A percentile compares a stretch with the other conserved stretches of the same genome.
These are phyloP conservation scores for Dichotomocladium elegans DNA, from an alignment of 371 early-diverging fungal genomes.

Conservation along the genomic window DNA sequence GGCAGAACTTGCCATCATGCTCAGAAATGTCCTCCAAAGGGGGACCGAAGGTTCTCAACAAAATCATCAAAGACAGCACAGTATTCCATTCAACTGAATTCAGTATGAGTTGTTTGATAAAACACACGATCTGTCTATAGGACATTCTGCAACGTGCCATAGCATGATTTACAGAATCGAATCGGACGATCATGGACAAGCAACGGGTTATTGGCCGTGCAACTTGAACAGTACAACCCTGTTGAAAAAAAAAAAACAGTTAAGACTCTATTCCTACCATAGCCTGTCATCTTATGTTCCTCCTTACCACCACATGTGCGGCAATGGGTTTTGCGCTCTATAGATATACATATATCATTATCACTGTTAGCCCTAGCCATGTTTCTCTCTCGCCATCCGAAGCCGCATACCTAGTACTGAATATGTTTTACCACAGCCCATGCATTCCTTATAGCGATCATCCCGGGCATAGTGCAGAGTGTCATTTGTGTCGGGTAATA, in stretches of 20 bases:
- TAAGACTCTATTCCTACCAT: not conserved
- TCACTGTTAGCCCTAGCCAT: not conserved
- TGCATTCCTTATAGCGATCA: conserved; percentile 56
- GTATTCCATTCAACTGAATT: too few species aligned
- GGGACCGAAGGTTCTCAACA: too few species aligned
- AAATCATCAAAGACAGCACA: too few species aligned
- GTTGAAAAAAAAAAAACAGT: not conserved
- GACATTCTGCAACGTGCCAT: not conserved
- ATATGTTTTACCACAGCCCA: conserved; percentile 51
- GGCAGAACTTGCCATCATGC: too few species aligned
- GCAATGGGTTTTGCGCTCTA: conserved; percentile 39
- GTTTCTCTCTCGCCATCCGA: too few species aligned
- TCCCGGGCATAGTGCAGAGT: conserved; percentile 61
- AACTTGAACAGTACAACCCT: conserved; percentile 29
- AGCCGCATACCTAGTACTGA: conserved; percentile 59
- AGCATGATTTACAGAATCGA: conserved; percentile 28
- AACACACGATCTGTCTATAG: not conserved
- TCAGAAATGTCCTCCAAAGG: too few species aligned
- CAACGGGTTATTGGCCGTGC: conserved; percentile 19
- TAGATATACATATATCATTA: not conserved
- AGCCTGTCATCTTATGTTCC: not conserved
- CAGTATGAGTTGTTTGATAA: too few species aligned
- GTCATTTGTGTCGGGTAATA: conserved; percentile 66
- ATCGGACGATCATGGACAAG: conserved; percentile 29
- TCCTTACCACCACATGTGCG: conserved; percentile 42